Evolutionary conservation across 345 rosid species (phyloP).

Genomic region (Gossypium bickii): DNA sequence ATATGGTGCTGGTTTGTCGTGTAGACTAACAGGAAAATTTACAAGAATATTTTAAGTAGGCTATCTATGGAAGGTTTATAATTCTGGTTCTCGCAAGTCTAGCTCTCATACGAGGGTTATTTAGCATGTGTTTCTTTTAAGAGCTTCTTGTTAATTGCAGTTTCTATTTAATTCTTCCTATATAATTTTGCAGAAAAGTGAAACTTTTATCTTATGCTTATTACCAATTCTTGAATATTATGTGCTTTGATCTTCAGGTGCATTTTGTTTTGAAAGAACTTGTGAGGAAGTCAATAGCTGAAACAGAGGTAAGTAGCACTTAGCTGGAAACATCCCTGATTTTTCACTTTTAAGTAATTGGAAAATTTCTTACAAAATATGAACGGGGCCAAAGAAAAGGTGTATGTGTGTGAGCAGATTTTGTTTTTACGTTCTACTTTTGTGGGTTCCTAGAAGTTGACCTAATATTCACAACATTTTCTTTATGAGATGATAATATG

Average conservation of each 20-base stretch:
- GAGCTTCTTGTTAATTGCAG: not conserved
- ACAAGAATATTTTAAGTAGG: slow-evolving; percentile 1
- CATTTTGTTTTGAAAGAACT: slow-evolving; percentile 94
- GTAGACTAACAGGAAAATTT: not conserved
- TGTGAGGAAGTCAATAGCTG: slow-evolving; percentile 89
- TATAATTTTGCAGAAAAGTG: not conserved
- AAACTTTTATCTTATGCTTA: not conserved
- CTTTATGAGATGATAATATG: not conserved
- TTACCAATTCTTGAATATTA: not conserved
- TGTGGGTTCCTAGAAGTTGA: not conserved
- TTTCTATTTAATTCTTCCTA: not conserved
- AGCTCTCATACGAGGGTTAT: not conserved
- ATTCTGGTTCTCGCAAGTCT: not conserved
- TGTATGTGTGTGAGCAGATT: not conserved
- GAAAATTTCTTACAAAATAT: not conserved
- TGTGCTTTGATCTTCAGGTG: slow-evolving; percentile 43
- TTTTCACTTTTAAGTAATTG: not conserved
- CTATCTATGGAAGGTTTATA: not conserved
- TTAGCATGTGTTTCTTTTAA: not conserved
- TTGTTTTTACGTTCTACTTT: not conserved
- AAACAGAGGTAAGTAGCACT: slow-evolving; percentile 67
- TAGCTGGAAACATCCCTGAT: not conserved
- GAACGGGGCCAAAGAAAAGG: not conserved
- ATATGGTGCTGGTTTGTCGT: not conserved
- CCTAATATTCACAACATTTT: not conserved